Conservation (phyloP, 1,284 basidiomycete genomes). For the Hypsizygus ulmarius region DNA sequence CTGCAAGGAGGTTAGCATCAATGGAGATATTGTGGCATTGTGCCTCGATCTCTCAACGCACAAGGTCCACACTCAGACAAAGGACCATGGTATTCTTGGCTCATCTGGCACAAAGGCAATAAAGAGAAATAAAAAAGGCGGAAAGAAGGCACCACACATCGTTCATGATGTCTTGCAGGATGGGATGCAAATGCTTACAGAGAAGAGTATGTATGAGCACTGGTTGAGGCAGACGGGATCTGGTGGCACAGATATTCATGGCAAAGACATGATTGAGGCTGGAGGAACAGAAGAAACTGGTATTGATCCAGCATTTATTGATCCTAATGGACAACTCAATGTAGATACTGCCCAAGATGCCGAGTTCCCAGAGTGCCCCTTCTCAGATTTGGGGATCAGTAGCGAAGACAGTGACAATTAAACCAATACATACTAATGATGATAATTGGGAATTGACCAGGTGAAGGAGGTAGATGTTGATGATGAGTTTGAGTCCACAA, state of each 20-base stretch:
- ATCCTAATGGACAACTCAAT: no score
- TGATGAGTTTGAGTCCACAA: no score
- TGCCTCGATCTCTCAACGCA: slow-evolving; percentile 7
- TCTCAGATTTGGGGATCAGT: no score
- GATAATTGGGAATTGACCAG: no score
- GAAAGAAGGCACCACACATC: slow-evolving; percentile 3
- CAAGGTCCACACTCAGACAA: slow-evolving; percentile 3
- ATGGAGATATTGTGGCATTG: slow-evolving; percentile 11
- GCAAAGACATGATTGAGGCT: no score
- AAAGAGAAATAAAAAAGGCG: not conserved
- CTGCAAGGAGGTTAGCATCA: not conserved
- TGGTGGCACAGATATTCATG: slow-evolving; percentile 2
- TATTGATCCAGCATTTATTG: no score
- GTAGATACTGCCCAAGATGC: no score
- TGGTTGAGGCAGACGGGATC: slow-evolving; percentile 6
- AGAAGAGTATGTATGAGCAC: slow-evolving; percentile 8
- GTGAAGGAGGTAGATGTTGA: no score
- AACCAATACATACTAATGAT: no score
- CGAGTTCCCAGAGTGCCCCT: no score
- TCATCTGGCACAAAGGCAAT: not conserved
- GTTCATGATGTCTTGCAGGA: slow-evolving; percentile 12
- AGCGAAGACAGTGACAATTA: no score
- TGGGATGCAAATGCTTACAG: slow-evolving; percentile 7
- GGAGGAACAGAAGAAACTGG: no score
- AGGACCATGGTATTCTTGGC: not conserved